Conservation (phyloP, 805 yeast genomes). For the Sugiyamaella qingdaonensis region DNA sequence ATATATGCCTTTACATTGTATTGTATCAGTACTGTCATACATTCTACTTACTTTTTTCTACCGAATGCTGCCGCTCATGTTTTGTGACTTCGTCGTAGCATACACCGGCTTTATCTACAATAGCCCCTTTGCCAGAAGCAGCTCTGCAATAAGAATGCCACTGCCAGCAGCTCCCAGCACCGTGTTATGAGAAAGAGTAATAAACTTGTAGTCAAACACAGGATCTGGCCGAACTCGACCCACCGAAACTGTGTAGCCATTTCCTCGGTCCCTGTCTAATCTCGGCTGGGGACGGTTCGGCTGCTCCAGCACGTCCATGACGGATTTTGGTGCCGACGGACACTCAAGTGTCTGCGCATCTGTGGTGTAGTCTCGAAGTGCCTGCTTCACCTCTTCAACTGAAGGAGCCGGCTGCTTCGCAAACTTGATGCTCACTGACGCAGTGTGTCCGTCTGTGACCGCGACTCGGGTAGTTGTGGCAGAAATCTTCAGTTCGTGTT, state of each 20-base stretch:
- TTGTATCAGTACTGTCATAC: too few relatives aligned
- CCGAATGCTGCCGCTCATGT: too few relatives aligned
- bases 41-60: too few relatives aligned
- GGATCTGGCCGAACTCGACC: slow-evolving; percentile 94
- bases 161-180: slow-evolving; percentile 99
- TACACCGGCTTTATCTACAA: neutral
- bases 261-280: slow-evolving; percentile 92
- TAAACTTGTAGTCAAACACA: slow-evolving; percentile 91
- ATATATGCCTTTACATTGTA: too few relatives aligned
- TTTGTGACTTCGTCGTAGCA: too few relatives aligned
- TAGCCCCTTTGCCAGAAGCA: slow-evolving; percentile 64
- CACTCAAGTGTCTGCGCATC: slow-evolving; percentile 80
- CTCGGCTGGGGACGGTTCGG: slow-evolving; percentile 96
- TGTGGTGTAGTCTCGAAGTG: slow-evolving; percentile 68
- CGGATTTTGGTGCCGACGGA: slow-evolving; percentile 86
- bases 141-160: slow-evolving; percentile 92
- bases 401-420: slow-evolving; percentile 80
- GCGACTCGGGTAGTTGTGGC: slow-evolving; percentile 98
- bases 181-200: slow-evolving; percentile 95
- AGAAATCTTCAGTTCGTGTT: slow-evolving; percentile 74
- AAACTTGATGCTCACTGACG: slow-evolving; percentile 83
- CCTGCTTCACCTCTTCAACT: slow-evolving; percentile 69
- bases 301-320: slow-evolving; percentile 89
- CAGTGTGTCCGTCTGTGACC: slow-evolving; percentile 97
- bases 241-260: slow-evolving; percentile 89